Conservation (phyloP, 768 basidiomycete genomes). For the Mycena epipterygia region DNA sequence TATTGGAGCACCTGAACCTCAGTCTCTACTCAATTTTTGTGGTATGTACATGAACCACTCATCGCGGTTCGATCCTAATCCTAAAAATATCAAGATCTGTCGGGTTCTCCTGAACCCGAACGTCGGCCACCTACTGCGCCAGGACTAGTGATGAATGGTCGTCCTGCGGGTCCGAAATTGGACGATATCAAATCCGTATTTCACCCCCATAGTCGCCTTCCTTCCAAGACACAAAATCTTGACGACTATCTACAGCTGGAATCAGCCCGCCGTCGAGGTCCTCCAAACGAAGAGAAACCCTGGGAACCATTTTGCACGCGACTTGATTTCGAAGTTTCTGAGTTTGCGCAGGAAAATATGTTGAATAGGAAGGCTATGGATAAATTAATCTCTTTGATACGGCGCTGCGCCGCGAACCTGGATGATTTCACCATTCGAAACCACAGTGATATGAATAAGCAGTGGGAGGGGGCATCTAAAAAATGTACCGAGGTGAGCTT, state of each 20-base stretch:
- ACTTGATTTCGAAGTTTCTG: not conserved
- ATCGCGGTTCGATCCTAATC: not conserved
- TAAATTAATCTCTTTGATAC: not conserved
- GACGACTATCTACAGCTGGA: not conserved
- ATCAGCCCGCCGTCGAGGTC: not conserved
- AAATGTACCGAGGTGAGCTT: not conserved
- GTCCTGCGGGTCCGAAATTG: not conserved
- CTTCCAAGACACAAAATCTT: not conserved
- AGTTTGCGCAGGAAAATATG: not conserved
- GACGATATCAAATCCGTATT: not conserved
- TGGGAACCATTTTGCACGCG: not conserved
- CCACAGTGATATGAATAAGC: not conserved
- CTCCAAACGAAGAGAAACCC: too few relatives aligned
- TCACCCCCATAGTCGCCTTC: not conserved
- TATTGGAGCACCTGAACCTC: not conserved
- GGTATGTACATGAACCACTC: not conserved
- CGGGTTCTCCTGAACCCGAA: not conserved
- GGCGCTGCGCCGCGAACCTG: not conserved
- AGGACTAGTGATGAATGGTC: not conserved
- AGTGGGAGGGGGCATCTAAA: not conserved
- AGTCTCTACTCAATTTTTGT: not conserved
- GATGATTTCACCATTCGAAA: not conserved
- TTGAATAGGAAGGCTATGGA: not conserved
- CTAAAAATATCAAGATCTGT: not conserved
- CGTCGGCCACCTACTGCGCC: not conserved